These are phyloP conservation scores for Trypanosoma scelopori DNA, from an alignment of 208 protist species.

Conservation along the genomic window DNA sequence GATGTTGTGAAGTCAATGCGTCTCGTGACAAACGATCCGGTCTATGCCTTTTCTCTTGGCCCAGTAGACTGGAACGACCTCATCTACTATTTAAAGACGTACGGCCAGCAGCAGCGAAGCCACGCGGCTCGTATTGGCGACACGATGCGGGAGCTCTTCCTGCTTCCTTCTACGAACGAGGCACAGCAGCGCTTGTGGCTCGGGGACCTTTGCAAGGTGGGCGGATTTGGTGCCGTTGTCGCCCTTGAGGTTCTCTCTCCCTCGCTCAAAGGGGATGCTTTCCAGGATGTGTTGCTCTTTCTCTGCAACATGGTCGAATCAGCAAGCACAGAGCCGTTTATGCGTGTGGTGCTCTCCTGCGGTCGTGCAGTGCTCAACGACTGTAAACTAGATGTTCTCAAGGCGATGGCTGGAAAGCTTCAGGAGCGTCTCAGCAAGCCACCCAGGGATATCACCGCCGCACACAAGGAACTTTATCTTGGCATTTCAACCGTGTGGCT, in stretches of 20 bases:
- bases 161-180: slow-evolving; percentile 40
- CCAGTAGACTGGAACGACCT: slow-evolving; percentile 79
- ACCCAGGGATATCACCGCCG: slow-evolving; percentile 73
- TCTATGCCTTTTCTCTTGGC: slow-evolving; percentile 53
- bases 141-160: slow-evolving; percentile 67
- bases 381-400: slow-evolving; percentile 50
- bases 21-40: slow-evolving; percentile 34
- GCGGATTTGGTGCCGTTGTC: slow-evolving; percentile 65
- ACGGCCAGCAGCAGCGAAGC: slow-evolving; percentile 51
- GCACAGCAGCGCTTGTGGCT: slow-evolving; percentile 62
- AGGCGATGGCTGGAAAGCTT: slow-evolving; percentile 57
- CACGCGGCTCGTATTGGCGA: slow-evolving; percentile 60
- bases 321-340: slow-evolving; percentile 62
- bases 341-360: slow-evolving; percentile 62
- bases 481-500: slow-evolving; percentile 87
- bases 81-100: slow-evolving; percentile 70
- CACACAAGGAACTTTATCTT: slow-evolving; percentile 88
- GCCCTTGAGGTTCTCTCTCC: slow-evolving; percentile 62
- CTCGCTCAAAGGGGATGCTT: slow-evolving; percentile 47
- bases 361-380: slow-evolving; percentile 73
- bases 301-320: slow-evolving; percentile 70
- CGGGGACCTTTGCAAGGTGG: slow-evolving; percentile 51
- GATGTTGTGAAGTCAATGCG: slow-evolving; percentile 47
- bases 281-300: slow-evolving; percentile 65
- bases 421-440: slow-evolving; percentile 76